Evolutionary conservation across 352 stramenopile species (phyloP).

Genomic region (Pythium graminicola): DNA sequence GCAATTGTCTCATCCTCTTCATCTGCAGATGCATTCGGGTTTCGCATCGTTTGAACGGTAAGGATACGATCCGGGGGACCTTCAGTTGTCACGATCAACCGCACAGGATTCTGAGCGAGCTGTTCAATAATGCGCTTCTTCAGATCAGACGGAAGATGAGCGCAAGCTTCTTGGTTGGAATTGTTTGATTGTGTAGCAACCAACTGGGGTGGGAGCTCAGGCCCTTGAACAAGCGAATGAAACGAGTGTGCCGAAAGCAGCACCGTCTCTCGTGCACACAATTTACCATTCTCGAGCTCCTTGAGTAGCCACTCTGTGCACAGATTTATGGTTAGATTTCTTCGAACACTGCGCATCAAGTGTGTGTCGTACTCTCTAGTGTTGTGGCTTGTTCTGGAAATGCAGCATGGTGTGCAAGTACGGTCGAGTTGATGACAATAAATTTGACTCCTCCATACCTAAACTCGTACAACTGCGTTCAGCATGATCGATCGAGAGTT

Average conservation of each 20-base stretch:
- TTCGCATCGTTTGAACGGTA: slow-evolving; percentile 29
- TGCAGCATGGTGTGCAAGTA: slow-evolving; percentile 26
- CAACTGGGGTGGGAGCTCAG: slow-evolving; percentile 20
- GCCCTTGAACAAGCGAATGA: slow-evolving; percentile 20
- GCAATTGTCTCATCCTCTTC: slow-evolving; percentile 22
- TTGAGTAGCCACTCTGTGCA: slow-evolving; percentile 60
- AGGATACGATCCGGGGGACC: slow-evolving; percentile 25
- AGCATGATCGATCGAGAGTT: background rate
- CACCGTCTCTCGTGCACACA: slow-evolving; percentile 61
- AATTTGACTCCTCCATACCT: slow-evolving; percentile 78
- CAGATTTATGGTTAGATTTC: background rate
- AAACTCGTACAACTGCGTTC: background rate
- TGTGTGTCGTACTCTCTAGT: slow-evolving; percentile 42
- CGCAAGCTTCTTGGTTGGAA: background rate
- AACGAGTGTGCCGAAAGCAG: slow-evolving; percentile 37
- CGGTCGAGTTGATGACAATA: slow-evolving; percentile 61
- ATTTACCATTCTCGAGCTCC: slow-evolving; percentile 74
- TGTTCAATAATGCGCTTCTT: slow-evolving; percentile 17
- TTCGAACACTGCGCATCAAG: background rate
- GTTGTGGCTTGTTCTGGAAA: slow-evolving; percentile 29
- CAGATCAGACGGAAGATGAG: slow-evolving; percentile 11
- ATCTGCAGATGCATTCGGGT: slow-evolving; percentile 19
- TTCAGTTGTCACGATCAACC: slow-evolving; percentile 20
- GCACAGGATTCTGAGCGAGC: slow-evolving; percentile 10
- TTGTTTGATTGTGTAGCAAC: background rate